Conservation (phyloP, 2,329 filamentous ascomycete genomes). For the Salinomyces thailandicus region DNA sequence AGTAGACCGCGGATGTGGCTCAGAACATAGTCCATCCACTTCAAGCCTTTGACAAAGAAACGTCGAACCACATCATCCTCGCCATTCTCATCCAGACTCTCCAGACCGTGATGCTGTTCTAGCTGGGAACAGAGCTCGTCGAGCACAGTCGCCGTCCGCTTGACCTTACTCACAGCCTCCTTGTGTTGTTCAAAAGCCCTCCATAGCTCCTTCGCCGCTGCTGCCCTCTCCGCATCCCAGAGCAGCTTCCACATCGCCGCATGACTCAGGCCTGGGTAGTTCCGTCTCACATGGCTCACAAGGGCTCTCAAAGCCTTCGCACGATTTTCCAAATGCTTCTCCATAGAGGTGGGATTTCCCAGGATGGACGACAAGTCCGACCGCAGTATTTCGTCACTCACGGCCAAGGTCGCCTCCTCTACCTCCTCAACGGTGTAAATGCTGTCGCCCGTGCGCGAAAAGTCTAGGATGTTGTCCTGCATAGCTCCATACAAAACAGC, state of each 20-base stretch:
- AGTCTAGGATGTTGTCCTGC: slow-evolving; percentile 68
- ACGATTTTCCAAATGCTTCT: slow-evolving; percentile 67
- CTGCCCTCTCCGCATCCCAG: slow-evolving; percentile 84
- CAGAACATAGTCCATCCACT: slow-evolving; percentile 20
- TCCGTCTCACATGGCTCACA: slow-evolving; percentile 57
- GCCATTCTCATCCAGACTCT: slow-evolving; percentile 51
- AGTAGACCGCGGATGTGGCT: slow-evolving; percentile 12
- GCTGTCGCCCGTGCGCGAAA: slow-evolving; percentile 54
- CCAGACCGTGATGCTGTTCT: slow-evolving; percentile 63
- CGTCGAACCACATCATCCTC: slow-evolving; percentile 72
- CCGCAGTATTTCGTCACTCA: slow-evolving; percentile 72
- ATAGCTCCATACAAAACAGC: slow-evolving; percentile 84
- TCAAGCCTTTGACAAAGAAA: slow-evolving; percentile 55
- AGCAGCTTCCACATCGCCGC: slow-evolving; percentile 67
- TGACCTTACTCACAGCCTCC: slow-evolving; percentile 34
- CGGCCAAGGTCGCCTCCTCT: slow-evolving; percentile 61
- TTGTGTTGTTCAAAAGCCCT: slow-evolving; percentile 63
- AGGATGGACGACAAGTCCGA: slow-evolving; percentile 68
- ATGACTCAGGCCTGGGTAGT: slow-evolving; percentile 54
- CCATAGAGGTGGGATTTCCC: slow-evolving; percentile 58
- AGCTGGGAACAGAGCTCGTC: slow-evolving; percentile 66
- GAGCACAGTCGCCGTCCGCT: slow-evolving; percentile 59
- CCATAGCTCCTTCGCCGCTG: slow-evolving; percentile 71
- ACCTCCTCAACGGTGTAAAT: slow-evolving; percentile 61
- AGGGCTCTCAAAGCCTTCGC: slow-evolving; percentile 65